These are phyloP conservation scores for Lipomyces yamadae DNA, from an alignment of 805 yeast species.

Conservation along the genomic window DNA sequence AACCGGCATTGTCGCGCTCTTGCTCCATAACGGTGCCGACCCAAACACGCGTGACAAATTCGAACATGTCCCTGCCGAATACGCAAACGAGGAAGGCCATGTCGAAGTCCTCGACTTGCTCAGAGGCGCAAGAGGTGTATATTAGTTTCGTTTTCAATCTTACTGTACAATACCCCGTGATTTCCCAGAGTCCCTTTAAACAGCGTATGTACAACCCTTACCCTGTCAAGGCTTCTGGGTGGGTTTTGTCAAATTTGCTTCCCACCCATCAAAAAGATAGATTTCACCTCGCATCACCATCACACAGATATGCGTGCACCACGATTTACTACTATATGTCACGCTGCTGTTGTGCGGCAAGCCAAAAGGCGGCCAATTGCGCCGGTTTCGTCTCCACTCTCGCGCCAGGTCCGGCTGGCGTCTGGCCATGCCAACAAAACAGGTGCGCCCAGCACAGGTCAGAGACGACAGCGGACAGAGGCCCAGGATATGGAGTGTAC, in stretches of 20 bases:
- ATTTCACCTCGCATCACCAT: not conserved
- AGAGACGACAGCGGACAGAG: not conserved
- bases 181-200: not conserved
- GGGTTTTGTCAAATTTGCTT: no score
- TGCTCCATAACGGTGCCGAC: constrained; percentile 30
- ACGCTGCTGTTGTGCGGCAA: not conserved
- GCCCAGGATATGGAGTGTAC: constrained; percentile 2
- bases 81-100: constrained; percentile 47
- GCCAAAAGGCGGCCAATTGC: not conserved
- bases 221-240: not conserved
- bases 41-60: constrained; percentile 15
- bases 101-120: constrained; percentile 32
- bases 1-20: constrained; percentile 22
- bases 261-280: not conserved
- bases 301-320: not conserved
- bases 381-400: not conserved
- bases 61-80: constrained; percentile 30
- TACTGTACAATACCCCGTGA: not conserved
- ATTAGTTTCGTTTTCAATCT: not conserved
- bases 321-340: not conserved
- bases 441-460: not conserved
- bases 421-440: not conserved
- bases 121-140: not conserved
- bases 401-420: not conserved
- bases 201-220: no score